These are phyloP conservation scores for Euphorbia celastroides DNA, from an alignment of 441 rosid genomes.

Conservation along the genomic window DNA sequence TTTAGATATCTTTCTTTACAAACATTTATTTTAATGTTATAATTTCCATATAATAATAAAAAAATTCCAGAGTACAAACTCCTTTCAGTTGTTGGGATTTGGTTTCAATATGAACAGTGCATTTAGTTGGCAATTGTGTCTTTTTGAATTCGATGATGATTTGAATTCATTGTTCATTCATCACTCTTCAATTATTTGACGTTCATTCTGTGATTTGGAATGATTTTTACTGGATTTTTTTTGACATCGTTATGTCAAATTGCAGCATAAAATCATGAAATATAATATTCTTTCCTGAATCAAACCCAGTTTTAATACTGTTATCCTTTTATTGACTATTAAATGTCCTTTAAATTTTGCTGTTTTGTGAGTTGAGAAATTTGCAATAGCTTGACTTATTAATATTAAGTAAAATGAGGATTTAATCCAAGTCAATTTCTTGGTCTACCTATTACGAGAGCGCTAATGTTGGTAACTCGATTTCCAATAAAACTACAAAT, in stretches of 20 bases:
- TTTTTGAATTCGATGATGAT: not conserved
- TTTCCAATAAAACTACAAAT: too few species aligned
- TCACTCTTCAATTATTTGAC: not conserved
- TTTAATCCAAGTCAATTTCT: too few species aligned
- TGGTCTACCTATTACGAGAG: too few species aligned
- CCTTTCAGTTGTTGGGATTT: not conserved
- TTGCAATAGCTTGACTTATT: too few species aligned
- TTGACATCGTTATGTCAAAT: not conserved
- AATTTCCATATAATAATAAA: not conserved
- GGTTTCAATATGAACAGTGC: not conserved
- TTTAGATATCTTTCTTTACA: constrained; percentile 2
- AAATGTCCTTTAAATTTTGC: too few species aligned
- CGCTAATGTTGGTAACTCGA: too few species aligned
- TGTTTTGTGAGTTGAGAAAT: too few species aligned
- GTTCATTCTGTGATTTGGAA: not conserved
- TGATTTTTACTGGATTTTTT: not conserved
- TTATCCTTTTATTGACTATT: too few species aligned
- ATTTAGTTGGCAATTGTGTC: not conserved
- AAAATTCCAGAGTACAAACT: not conserved
- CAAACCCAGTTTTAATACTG: not conserved
- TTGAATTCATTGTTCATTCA: not conserved
- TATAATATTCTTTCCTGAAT: not conserved
- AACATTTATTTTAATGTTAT: not conserved
- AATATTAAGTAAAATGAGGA: too few species aligned
- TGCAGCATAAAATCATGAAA: not conserved